Percentiles rank a stretch among this genome's conserved stretches.
Evolutionary conservation across 208 protist genomes (phyloP).

Genomic region (Trypanosomatidae sp.): DNA sequence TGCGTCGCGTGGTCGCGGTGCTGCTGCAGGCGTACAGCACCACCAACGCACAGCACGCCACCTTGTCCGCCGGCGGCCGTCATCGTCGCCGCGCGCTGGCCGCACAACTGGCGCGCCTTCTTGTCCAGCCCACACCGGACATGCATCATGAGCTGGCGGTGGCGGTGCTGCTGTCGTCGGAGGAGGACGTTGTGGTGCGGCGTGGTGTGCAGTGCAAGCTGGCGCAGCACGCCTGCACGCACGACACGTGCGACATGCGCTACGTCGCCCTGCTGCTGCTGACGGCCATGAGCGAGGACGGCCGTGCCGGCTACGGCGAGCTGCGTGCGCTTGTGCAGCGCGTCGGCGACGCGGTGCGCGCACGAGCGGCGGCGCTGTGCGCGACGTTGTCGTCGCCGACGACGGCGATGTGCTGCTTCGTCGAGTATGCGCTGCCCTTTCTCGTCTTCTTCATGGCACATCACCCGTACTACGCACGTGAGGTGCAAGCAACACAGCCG

Average conservation of each 20-base stretch:
- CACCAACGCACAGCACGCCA: neutral
- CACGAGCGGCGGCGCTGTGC: slow-evolving; percentile 13
- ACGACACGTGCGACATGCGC: slow-evolving; percentile 38
- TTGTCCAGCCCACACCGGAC: slow-evolving; percentile 22
- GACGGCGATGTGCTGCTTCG: slow-evolving; percentile 47
- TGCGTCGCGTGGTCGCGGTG: slow-evolving; percentile 7
- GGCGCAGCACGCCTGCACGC: slow-evolving; percentile 11
- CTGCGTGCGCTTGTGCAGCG: slow-evolving; percentile 24
- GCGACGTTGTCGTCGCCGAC: slow-evolving; percentile 24
- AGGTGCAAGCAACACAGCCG: slow-evolving; percentile 10
- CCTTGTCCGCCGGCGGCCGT: slow-evolving; percentile 3
- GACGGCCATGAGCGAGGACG: slow-evolving; percentile 51
- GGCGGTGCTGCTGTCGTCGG: slow-evolving; percentile 47
- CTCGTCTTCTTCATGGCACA: slow-evolving; percentile 68
- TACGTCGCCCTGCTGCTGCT: slow-evolving; percentile 54
- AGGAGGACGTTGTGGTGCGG: slow-evolving; percentile 41
- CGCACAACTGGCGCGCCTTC: slow-evolving; percentile 42
- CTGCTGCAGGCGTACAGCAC: slow-evolving; percentile 27
- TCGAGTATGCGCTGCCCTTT: slow-evolving; percentile 74
- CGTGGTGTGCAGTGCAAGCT: slow-evolving; percentile 41
- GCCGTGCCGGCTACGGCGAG: slow-evolving; percentile 22
- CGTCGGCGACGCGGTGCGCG: slow-evolving; percentile 33
- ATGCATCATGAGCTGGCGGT: slow-evolving; percentile 44
- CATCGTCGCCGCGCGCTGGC: slow-evolving; percentile 31
- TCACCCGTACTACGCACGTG: slow-evolving; percentile 53